Base-by-base conservation (phyloP, 1,284 basidiomycete genomes). In the Malassezia pachydermatis region DNA sequence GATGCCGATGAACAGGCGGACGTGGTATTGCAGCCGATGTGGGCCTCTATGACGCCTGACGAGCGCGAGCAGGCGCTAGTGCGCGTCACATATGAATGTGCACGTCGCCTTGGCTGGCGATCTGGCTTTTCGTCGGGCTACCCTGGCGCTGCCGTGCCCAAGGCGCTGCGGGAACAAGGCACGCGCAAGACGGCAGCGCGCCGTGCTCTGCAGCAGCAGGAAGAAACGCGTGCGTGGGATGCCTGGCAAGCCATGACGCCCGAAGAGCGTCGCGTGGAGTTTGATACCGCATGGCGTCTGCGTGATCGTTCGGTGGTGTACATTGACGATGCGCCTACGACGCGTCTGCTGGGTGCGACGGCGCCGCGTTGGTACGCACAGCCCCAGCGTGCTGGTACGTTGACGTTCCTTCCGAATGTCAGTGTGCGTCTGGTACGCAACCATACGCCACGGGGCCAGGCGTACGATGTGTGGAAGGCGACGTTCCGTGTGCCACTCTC, bases 401-500 rank as follows among this genome's bases (percentile, higher is more conserved):
- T 82, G 58, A 78, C 89, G 36, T 95, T 86, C 74, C 80, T 95
- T 35, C 90, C 89, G 37, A 94, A 94, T 73, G 78, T 85, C 62
- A 73, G 84, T 56, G 82, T 94, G 73, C 79, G 81, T 48, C 77
- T 95, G 46, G 81, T 92, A 37, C 81, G 86, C 32, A 95, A 95
- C 73, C 74, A 83, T 64, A 89, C 87, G 0, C 80, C 79, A 0
- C 73, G 76, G 1, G 86, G 84, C 0, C 74, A 85, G 63, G 76
- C 86, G 4, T 95, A 95, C 77, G 92, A 95, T 61, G 85, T 88
- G 1, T 89, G 83, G 76, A 84, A 88, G 72, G 89, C 89, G 6
- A 95, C 90, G 1, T 94, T 95, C 77, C 84, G 87, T 49, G 79
- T 94, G 34, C 76, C 77, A 1, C 82, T 81, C 51, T 81, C 80